Evolutionary conservation across 495 filamentous ascomycete species (phyloP).

Genomic region (Tricharina praecox): DNA sequence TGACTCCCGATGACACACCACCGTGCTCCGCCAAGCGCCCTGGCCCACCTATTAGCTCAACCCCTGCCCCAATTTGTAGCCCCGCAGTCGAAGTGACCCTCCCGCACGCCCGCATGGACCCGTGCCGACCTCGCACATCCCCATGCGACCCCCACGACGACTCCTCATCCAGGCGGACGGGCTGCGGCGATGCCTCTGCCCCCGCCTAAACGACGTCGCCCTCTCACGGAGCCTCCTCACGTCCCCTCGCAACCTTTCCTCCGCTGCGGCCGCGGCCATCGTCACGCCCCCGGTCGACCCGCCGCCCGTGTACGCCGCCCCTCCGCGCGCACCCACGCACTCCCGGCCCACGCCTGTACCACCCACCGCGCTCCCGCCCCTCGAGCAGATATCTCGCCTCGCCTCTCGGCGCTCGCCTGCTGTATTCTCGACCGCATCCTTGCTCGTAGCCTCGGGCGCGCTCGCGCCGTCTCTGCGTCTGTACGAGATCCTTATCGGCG

Average conservation of each 20-base stretch:
- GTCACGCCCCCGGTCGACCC: not conserved
- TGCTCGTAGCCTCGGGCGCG: slow-evolving; percentile 43
- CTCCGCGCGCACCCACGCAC: not conserved
- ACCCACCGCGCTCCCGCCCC: not conserved
- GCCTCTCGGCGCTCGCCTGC: slow-evolving; percentile 21
- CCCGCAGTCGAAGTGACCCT: too few species aligned
- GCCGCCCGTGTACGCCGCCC: not conserved
- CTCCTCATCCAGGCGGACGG: slow-evolving; percentile 9
- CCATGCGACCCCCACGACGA: too few species aligned
- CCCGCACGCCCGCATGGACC: too few species aligned
- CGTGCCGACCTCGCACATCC: too few species aligned
- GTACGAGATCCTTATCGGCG: slow-evolving; percentile 61
- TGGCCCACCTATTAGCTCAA: too few species aligned
- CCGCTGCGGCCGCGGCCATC: not conserved
- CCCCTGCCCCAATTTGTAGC: too few species aligned
- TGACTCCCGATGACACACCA: too few species aligned
- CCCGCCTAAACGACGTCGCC: slow-evolving; percentile 3
- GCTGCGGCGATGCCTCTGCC: slow-evolving; percentile 16
- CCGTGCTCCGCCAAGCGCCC: too few species aligned
- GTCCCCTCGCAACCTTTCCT: not conserved
- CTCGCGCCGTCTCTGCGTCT: slow-evolving; percentile 48
- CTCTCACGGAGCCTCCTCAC: not conserved
- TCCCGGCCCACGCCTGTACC: not conserved
- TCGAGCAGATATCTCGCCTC: slow-evolving; percentile 8
- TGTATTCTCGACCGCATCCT: slow-evolving; percentile 31